Evolutionary conservation across 805 yeast species (phyloP).

Genomic region (Komagataella populi): DNA sequence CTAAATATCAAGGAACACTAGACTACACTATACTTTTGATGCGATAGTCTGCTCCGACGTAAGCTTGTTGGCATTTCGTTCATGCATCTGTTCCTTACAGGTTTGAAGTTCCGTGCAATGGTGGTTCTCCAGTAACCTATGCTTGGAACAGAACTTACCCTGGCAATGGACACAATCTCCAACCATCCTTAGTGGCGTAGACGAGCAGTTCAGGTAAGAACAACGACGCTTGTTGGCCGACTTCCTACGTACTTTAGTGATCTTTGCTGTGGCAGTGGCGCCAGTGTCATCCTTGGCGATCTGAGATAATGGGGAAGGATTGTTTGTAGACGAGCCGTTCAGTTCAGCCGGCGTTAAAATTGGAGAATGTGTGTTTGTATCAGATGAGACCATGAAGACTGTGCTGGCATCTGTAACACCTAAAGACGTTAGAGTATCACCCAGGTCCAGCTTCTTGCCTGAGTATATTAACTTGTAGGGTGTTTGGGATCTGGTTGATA

Average conservation of each 20-base stretch:
- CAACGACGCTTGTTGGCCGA: slow-evolving; percentile 19
- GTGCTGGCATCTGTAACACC: slow-evolving; percentile 15
- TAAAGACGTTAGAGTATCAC: slow-evolving; percentile 11
- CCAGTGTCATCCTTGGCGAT: background rate
- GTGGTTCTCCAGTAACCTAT: slow-evolving; percentile 78
- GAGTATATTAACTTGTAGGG: slow-evolving; percentile 17
- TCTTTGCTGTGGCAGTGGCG: background rate
- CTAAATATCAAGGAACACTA: background rate
- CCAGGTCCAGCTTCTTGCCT: slow-evolving; percentile 18
- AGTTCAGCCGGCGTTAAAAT: slow-evolving; percentile 1
- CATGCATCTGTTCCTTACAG: slow-evolving; percentile 76
- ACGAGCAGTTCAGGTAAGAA: slow-evolving; percentile 27
- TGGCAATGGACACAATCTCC: slow-evolving; percentile 81
- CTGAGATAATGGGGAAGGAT: background rate
- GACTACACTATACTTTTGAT: slow-evolving; percentile 37
- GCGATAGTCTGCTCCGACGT: slow-evolving; percentile 78
- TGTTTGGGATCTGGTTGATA: slow-evolving; percentile 2
- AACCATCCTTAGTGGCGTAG: slow-evolving; percentile 51
- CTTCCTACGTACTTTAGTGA: slow-evolving; percentile 16
- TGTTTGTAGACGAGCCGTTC: background rate
- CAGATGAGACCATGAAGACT: slow-evolving; percentile 14
- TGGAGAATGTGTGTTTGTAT: slow-evolving; percentile 1
- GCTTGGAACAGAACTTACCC: slow-evolving; percentile 79
- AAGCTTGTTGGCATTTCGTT: slow-evolving; percentile 70
- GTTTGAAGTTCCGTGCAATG: slow-evolving; percentile 61